Evolutionary conservation across 495 filamentous ascomycete genomes (phyloP).

Genomic region (Usnea hakonensis): DNA sequence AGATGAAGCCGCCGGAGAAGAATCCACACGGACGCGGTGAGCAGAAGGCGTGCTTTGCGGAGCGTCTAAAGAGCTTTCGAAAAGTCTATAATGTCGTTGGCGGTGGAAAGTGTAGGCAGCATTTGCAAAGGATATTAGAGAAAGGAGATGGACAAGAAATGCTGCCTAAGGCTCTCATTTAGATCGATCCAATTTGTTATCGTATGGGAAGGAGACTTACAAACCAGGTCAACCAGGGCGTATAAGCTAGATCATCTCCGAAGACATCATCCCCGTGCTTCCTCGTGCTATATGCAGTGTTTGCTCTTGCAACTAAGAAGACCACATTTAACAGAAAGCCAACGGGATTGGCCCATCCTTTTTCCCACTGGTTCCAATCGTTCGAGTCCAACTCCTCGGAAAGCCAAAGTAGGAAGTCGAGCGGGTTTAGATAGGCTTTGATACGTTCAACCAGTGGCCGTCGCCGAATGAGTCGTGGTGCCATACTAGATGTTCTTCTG

Average conservation of each 20-base stretch:
- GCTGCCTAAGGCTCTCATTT: constrained; percentile 44
- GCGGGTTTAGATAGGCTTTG: constrained; percentile 69
- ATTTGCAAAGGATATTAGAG: constrained; percentile 59
- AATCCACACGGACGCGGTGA: constrained; percentile 82
- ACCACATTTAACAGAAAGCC: constrained; percentile 67
- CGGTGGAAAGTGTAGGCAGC: constrained; percentile 75
- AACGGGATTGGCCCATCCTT: constrained; percentile 62
- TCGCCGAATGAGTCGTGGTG: constrained; percentile 72
- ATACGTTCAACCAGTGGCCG: constrained; percentile 70
- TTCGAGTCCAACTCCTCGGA: constrained; percentile 82
- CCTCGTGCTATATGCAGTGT: constrained; percentile 43
- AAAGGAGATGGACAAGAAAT: constrained; percentile 60
- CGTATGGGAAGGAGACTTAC: constrained; percentile 45
- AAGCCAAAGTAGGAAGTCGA: constrained; percentile 80
- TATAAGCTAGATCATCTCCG: constrained; percentile 52
- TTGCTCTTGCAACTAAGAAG: constrained; percentile 77
- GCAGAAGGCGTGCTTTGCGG: constrained; percentile 76
- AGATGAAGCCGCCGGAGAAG: constrained; percentile 69
- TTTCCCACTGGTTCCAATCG: constrained; percentile 76
- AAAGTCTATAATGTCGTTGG: constrained; percentile 81
- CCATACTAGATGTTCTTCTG: constrained; percentile 2
- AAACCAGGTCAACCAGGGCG: constrained; percentile 65
- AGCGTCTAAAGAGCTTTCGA: constrained; percentile 72
- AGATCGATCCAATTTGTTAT: background rate
- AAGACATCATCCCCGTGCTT: constrained; percentile 71